Evolutionary conservation across 2,329 filamentous ascomycete species (phyloP).

Genomic region (Cryphonectria parasitica): DNA sequence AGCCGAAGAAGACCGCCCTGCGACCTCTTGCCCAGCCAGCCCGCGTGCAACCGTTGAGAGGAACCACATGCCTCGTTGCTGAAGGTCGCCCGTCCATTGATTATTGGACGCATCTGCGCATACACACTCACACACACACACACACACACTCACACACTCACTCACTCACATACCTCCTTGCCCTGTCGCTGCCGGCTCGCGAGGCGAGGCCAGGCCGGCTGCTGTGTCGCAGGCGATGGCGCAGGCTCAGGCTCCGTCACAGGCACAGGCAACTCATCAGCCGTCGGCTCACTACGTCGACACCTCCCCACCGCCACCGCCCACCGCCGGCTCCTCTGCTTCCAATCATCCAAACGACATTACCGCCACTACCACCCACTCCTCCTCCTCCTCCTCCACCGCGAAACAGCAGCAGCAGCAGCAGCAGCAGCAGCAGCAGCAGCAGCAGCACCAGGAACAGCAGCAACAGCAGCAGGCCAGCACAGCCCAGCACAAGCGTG

Average conservation of each 20-base stretch:
- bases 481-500: slow-evolving; percentile 58
- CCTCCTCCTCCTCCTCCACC: slow-evolving; percentile 28
- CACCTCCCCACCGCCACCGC: slow-evolving; percentile 24
- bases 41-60: slow-evolving; percentile 7
- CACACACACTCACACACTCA: too few relatives aligned
- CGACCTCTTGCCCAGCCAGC: neutral
- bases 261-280: slow-evolving; percentile 6
- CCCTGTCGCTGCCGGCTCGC: slow-evolving; percentile 7
- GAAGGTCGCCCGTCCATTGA: neutral
- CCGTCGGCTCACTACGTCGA: slow-evolving; percentile 24
- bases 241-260: slow-evolving; percentile 8
- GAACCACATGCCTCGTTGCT: slow-evolving; percentile 10
- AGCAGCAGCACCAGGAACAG: neutral
- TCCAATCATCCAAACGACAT: slow-evolving; percentile 29
- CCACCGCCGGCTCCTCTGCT: slow-evolving; percentile 25
- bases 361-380: neutral
- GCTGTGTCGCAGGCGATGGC: slow-evolving; percentile 25
- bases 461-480: slow-evolving; percentile 11
- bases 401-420: neutral
- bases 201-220: slow-evolving; percentile 13
- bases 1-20: slow-evolving; percentile 29
- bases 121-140: too few relatives aligned
- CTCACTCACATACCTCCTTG: neutral
- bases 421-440: neutral
- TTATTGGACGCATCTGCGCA: neutral